Evolutionary conservation across 306 rosid species (phyloP).

Genomic region (Datisca glomerata): DNA sequence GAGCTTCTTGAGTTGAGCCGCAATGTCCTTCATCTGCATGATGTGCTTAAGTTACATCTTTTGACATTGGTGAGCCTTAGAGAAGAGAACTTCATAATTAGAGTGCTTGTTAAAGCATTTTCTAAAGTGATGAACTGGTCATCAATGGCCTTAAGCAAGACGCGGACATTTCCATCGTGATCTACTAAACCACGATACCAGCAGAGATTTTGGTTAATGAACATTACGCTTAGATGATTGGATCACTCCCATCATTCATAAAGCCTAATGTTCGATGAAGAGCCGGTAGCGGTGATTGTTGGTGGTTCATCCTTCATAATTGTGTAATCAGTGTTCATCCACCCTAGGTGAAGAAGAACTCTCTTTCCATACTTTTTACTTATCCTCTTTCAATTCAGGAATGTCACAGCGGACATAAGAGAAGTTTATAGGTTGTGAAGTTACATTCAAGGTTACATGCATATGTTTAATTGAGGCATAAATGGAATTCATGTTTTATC

Average conservation of each 20-base stretch:
- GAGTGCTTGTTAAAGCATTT: conserved; percentile 3
- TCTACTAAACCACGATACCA: neutral
- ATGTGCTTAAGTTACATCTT: conserved; percentile 4
- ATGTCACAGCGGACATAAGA: neutral
- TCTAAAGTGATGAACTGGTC: conserved; percentile 1
- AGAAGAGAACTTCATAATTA: too few species aligned
- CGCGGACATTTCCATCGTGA: neutral
- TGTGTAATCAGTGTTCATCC: neutral
- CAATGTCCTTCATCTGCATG: conserved; percentile 3
- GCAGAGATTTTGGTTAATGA: conserved; percentile 1
- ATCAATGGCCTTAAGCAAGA: conserved; percentile 3
- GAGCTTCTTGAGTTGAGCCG: too few species aligned
- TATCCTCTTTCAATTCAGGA: neutral
- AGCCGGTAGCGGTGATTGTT: neutral
- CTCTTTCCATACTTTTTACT: conserved; percentile 1
- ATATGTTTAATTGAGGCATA: too few species aligned
- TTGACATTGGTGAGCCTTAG: neutral
- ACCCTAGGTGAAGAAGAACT: conserved; percentile 1
- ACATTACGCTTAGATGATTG: neutral
- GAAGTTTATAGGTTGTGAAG: neutral
- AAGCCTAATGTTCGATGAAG: neutral
- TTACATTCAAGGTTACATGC: too few species aligned
- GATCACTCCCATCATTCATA: conserved; percentile 6
- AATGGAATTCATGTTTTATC: too few species aligned
- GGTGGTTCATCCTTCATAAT: neutral